These are phyloP conservation scores for Calonectria fujianensis DNA, from an alignment of 2,329 filamentous ascomycete genomes.

Conservation along the genomic window DNA sequence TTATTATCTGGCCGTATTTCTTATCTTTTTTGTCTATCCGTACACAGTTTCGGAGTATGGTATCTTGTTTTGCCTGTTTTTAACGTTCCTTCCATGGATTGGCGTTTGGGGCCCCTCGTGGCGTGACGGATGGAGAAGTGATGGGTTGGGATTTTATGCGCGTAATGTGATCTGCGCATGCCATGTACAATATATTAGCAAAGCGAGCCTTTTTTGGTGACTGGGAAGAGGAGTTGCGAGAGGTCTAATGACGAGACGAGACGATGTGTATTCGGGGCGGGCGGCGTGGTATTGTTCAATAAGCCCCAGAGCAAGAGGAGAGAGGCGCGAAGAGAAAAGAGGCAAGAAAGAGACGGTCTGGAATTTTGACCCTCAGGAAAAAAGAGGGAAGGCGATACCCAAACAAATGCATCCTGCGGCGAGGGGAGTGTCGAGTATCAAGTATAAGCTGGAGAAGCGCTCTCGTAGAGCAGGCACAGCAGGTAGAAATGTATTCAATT, in stretches of 20 bases:
- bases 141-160: slow-evolving; percentile 38
- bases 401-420: slow-evolving; percentile 44
- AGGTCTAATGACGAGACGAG: slow-evolving; percentile 37
- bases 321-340: slow-evolving; percentile 29
- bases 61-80: slow-evolving; percentile 44
- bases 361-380: slow-evolving; percentile 46
- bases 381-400: slow-evolving; percentile 56
- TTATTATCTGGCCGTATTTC: slow-evolving; percentile 14
- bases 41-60: slow-evolving; percentile 52
- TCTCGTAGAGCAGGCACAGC: slow-evolving; percentile 31
- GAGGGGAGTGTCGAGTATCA: slow-evolving; percentile 34
- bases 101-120: slow-evolving; percentile 47
- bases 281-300: slow-evolving; percentile 6
- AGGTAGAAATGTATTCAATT: slow-evolving; percentile 34
- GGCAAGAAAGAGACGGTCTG: slow-evolving; percentile 34
- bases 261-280: slow-evolving; percentile 14
- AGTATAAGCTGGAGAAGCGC: slow-evolving; percentile 32
- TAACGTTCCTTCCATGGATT: slow-evolving; percentile 44
- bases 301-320: slow-evolving; percentile 13
- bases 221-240: slow-evolving; percentile 16
- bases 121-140: slow-evolving; percentile 35
- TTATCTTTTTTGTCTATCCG: slow-evolving; percentile 40
- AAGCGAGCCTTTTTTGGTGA: slow-evolving; percentile 25
- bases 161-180: slow-evolving; percentile 45
- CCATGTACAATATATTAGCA: slow-evolving; percentile 40